Evolutionary conservation across 2,329 filamentous ascomycete species (phyloP).

Genomic region (Orbilia oligospora): DNA sequence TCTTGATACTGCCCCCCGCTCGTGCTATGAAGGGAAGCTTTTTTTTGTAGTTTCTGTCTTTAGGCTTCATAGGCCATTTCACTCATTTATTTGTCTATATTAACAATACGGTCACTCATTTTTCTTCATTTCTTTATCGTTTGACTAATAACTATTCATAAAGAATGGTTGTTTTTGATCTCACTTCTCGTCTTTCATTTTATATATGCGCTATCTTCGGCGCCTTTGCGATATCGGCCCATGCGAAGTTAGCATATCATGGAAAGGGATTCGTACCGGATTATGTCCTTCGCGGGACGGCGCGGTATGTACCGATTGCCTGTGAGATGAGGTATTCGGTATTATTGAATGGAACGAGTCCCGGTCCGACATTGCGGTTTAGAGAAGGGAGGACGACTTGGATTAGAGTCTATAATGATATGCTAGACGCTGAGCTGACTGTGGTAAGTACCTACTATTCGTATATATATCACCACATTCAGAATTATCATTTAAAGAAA

Average conservation of each 20-base stretch:
- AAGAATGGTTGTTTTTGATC: slow-evolving; percentile 3
- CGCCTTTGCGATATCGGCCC: slow-evolving; percentile 30
- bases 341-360: slow-evolving; percentile 72
- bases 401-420: slow-evolving; percentile 75
- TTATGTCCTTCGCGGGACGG: slow-evolving; percentile 69
- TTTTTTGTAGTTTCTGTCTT: background rate
- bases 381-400: slow-evolving; percentile 70
- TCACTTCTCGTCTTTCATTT: slow-evolving; percentile 35
- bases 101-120: background rate
- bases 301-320: slow-evolving; percentile 68
- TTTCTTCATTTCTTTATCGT: background rate
- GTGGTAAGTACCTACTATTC: slow-evolving; percentile 70
- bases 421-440: slow-evolving; percentile 72
- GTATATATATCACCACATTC: background rate
- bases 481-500: background rate
- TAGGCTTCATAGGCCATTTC: slow-evolving; percentile 10
- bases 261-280: slow-evolving; percentile 67
- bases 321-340: slow-evolving; percentile 70
- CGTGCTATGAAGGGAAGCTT: background rate
- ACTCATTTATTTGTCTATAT: background rate
- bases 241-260: slow-evolving; percentile 62
- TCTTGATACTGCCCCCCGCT: background rate
- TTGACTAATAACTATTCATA: too few relatives aligned
- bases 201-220: slow-evolving; percentile 35
- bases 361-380: slow-evolving; percentile 71